These are phyloP conservation scores for Globisporangium takayamanum DNA, from an alignment of 352 stramenopile species.

Conservation along the genomic window DNA sequence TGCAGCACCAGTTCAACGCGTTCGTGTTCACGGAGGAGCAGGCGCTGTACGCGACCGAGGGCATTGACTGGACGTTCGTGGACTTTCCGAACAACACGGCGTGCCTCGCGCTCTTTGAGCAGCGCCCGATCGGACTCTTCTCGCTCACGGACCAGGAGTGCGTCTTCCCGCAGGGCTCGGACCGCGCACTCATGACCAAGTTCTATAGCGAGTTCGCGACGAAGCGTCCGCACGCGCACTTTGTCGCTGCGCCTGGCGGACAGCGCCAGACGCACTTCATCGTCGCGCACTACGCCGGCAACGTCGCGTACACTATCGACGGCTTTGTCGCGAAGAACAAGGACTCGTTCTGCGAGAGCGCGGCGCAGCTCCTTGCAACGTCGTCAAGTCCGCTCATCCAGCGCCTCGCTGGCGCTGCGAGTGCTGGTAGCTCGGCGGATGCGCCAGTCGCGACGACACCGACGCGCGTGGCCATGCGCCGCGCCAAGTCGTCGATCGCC, in stretches of 20 bases:
- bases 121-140: conserved; percentile 71
- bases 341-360: conserved; percentile 79
- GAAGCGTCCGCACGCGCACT: conserved; percentile 48
- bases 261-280: conserved; percentile 71
- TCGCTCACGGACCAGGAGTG: conserved; percentile 81
- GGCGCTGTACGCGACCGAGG: conserved; percentile 65
- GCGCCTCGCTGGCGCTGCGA: conserved; percentile 23
- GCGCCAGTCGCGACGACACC: conserved; percentile 4
- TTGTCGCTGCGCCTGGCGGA: conserved; percentile 35
- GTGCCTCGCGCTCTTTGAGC: conserved; percentile 80
- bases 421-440: neutral
- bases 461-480: conserved; percentile 20
- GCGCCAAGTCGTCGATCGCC: conserved; percentile 52
- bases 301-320: conserved; percentile 70
- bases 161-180: conserved; percentile 67
- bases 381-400: conserved; percentile 64
- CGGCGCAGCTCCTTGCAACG: conserved; percentile 39
- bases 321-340: conserved; percentile 90
- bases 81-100: conserved; percentile 75
- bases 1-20: conserved; percentile 87
- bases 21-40: conserved; percentile 92
- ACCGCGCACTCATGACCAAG: conserved; percentile 70
- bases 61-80: conserved; percentile 67
- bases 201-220: conserved; percentile 71
- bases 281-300: conserved; percentile 82